Evolutionary conservation across 176 grass and related monocot species (phyloP), one percentile per base, ranked within the genome.

Genomic region (Puccinellia tenuiflora): DNA sequence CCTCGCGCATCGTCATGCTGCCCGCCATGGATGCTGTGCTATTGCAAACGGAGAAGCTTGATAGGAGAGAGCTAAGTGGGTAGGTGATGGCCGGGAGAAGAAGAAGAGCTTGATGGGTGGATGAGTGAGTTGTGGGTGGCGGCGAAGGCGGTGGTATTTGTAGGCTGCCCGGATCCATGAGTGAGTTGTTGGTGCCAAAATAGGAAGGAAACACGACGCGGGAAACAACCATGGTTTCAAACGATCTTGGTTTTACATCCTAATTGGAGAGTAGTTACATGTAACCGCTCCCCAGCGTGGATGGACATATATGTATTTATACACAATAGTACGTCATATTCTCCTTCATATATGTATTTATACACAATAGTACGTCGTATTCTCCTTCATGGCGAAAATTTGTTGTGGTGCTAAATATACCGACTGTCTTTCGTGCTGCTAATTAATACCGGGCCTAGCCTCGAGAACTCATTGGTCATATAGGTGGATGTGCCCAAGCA

Each of bases 1-100:
- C n/a, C 13, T 93, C 91, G 25, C 83, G 79, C 30, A 96, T 69
- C 34, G 45, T 77, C 56, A 60, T 60, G 56, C 24, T 28, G 24
- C 56, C 56, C 1, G 24, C 24, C 56, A 60, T 60, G 5, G 24
- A 5, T 14, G 11, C 56, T 60, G n/a, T 60, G 12, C 56, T 60
- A n/a, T n/a, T 59, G 55, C 11, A 26, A 59, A n/a, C 11, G 24
- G 11, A 59, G 55, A 59, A 59, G 24, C 55, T 59, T 57, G 54
- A 8, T 56, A 4, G 54, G 43, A 43, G 24, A 13, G 79, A n/a
- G n/a, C 24, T 60, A 28, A 24, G 11, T 6, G 1, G 56, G 11
- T 28, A 60, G 24, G 56, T 60, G 56, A 60, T 15, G 24, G 56
- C 24, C 25, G 24, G 11, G 28, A 59, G 56, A 59, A 14, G 56